phyloP scores from a whole-genome alignment of 139 green algal genomes.

The Coelastrella sp. region DNA sequence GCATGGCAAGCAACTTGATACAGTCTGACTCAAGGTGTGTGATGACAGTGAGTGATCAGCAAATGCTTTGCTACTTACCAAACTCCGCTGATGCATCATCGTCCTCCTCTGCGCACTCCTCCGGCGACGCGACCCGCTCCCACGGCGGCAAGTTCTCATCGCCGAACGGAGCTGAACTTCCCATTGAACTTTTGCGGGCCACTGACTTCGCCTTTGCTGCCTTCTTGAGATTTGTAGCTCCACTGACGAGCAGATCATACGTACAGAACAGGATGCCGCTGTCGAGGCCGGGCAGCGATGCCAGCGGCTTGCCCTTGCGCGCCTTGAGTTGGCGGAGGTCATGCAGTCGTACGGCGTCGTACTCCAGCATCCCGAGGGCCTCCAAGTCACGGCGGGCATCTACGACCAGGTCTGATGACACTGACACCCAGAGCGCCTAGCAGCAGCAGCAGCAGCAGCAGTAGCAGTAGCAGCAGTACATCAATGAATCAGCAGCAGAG shows the following conservation, averaged over 20 bases:
- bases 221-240: background rate
- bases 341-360: constrained; percentile 52
- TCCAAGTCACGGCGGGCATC: constrained; percentile 67
- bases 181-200: background rate
- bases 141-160: constrained; percentile 26
- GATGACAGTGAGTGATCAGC: too few species aligned
- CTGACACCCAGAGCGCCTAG: constrained; percentile 74
- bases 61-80: too few species aligned
- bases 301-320: constrained; percentile 26
- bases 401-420: constrained; percentile 57
- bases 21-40: too few species aligned
- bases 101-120: constrained; percentile 20
- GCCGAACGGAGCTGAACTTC: background rate
- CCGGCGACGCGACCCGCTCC: background rate
- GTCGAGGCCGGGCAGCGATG: constrained; percentile 39
- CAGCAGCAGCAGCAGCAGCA: background rate
- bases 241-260: constrained; percentile 65
- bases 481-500: too few species aligned
- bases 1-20: too few species aligned
- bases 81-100: constrained; percentile 33
- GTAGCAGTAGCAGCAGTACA: background rate
- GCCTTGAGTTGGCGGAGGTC: constrained; percentile 46
- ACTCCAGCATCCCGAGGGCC: constrained; percentile 64
- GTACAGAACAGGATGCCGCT: constrained; percentile 70
- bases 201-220: background rate